Evolutionary conservation across 148 eudicot genomes (phyloP).

Genomic region (Persicaria maculosa): DNA sequence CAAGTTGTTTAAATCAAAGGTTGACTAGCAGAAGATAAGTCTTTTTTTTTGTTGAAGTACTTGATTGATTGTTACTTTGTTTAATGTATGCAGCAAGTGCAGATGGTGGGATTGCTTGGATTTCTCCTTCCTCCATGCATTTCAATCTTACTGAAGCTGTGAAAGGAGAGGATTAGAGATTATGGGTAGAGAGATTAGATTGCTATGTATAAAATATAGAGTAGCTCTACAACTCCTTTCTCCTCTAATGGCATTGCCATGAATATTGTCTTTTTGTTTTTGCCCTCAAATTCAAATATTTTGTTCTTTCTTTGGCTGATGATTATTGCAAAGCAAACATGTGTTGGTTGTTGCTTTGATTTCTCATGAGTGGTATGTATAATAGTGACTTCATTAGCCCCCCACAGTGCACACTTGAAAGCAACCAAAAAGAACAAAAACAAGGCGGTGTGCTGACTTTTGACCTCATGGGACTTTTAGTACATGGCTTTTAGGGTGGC

Average conservation of each 20-base stretch:
- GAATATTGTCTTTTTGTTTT: not conserved
- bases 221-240: not conserved
- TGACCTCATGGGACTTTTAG: not conserved
- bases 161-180: not conserved
- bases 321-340: not conserved
- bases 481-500: too few species aligned
- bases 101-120: constrained; percentile 5
- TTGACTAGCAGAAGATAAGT: not conserved
- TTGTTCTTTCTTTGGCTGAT: not conserved
- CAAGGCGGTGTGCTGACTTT: not conserved
- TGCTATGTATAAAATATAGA: not conserved
- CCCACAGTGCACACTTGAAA: not conserved
- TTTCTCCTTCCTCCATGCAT: not conserved
- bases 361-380: not conserved
- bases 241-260: not conserved
- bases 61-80: not conserved
- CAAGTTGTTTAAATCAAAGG: too few species aligned
- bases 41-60: too few species aligned
- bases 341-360: not conserved
- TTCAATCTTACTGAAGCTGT: not conserved
- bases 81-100: not conserved
- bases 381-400: not conserved
- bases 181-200: not conserved
- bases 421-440: not conserved
- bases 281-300: not conserved